phyloP scores from a whole-genome alignment of 768 basidiomycete genomes.

The Lactarius sanguifluus region DNA sequence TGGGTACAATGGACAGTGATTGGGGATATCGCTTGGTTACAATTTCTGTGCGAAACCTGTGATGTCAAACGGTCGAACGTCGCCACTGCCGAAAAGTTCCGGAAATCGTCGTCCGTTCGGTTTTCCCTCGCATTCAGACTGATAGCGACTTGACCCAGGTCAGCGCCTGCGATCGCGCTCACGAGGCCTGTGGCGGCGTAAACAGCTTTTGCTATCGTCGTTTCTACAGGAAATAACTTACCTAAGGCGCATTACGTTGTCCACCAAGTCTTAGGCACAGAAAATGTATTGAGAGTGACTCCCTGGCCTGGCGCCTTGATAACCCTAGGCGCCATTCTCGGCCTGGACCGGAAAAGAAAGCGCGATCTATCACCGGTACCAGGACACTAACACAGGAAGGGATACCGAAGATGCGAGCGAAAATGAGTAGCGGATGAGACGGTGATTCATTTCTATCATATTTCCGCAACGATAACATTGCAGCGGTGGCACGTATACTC shows the following conservation, averaged over 20 bases:
- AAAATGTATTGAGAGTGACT: not conserved
- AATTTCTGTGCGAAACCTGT: not conserved
- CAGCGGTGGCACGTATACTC: not conserved
- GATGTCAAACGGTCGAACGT: not conserved
- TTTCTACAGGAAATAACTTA: not conserved
- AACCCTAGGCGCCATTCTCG: not conserved
- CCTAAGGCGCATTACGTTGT: not conserved
- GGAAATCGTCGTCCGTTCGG: not conserved
- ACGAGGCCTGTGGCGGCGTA: not conserved
- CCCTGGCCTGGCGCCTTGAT: not conserved
- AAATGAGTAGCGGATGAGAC: not conserved
- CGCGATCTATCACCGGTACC: not conserved
- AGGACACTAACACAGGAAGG: not conserved
- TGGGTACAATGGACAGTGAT: not conserved
- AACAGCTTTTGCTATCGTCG: slow-evolving; percentile 1
- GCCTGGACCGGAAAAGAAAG: not conserved
- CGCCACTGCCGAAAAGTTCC: not conserved
- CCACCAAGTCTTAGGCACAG: not conserved
- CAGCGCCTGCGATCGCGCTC: not conserved
- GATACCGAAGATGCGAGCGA: not conserved
- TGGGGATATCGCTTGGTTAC: not conserved
- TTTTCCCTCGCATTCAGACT: slow-evolving; percentile 6
- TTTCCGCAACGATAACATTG: not conserved
- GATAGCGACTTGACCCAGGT: not conserved
- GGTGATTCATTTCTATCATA: not conserved